Conservation (phyloP, 768 basidiomycete genomes). For the Naganishia randhawae region DNA sequence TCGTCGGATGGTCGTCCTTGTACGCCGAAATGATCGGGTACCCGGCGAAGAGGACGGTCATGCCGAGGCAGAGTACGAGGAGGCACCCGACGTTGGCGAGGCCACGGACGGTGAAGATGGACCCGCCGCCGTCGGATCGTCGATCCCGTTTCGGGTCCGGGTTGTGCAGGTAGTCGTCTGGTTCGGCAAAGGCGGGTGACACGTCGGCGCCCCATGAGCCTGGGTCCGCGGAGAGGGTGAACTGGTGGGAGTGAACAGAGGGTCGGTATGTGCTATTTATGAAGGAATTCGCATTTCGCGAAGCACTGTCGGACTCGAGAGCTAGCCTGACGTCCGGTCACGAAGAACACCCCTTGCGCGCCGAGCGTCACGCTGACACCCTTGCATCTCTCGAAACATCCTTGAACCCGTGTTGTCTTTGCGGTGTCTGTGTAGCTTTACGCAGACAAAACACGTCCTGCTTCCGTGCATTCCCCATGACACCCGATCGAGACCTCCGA, state of each 20-base stretch:
- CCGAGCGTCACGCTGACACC: too few relatives aligned
- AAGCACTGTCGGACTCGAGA: background rate
- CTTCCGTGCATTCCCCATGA: too few relatives aligned
- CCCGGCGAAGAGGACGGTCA: conserved; percentile 78
- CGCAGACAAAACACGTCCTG: too few relatives aligned
- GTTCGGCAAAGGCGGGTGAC: conserved; percentile 59
- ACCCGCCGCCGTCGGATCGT: conserved; percentile 53
- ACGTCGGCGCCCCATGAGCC: conserved; percentile 29
- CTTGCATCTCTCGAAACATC: too few relatives aligned
- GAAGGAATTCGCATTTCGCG: background rate
- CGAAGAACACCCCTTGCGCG: too few relatives aligned
- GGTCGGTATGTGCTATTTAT: background rate
- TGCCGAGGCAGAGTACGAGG: conserved; percentile 62
- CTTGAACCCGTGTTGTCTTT: too few relatives aligned
- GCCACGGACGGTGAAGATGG: conserved; percentile 75
- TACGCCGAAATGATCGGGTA: conserved; percentile 75
- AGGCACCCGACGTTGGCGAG: conserved; percentile 76
- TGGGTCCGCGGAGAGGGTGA: conserved; percentile 26
- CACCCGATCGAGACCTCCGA: too few relatives aligned
- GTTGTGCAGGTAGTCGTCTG: conserved; percentile 85
- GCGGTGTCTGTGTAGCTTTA: too few relatives aligned
- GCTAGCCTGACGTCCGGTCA: too few relatives aligned
- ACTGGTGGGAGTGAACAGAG: conserved; percentile 12
- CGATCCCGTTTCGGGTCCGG: conserved; percentile 66
- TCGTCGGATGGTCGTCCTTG: conserved; percentile 34